Evolutionary conservation across 78 protist genomes (phyloP).

Genomic region (Cavenderia fasciculata): DNA sequence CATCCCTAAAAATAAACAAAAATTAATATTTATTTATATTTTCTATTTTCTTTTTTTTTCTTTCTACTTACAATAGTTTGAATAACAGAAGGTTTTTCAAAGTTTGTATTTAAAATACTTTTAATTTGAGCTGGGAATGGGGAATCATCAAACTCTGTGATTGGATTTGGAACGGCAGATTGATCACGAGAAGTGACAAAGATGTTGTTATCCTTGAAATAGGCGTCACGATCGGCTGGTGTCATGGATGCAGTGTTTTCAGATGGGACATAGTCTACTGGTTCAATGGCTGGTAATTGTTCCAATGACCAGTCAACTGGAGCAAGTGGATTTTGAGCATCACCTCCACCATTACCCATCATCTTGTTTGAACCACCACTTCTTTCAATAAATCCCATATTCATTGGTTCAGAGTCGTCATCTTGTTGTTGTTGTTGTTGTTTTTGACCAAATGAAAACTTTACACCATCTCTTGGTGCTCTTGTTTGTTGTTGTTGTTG

Average conservation of each 20-base stretch:
- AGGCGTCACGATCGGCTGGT: background rate
- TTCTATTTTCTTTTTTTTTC: too few relatives aligned
- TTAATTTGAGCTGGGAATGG: constrained; percentile 2
- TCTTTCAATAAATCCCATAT: background rate
- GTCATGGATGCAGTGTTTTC: background rate
- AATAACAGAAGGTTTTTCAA: constrained; percentile 50
- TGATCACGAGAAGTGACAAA: background rate
- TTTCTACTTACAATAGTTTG: constrained; percentile 6
- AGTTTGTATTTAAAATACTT: background rate
- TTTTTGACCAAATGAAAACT: too few relatives aligned
- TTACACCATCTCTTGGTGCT: too few relatives aligned
- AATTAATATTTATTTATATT: too few relatives aligned
- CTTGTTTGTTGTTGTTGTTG: too few relatives aligned
- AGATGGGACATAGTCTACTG: background rate
- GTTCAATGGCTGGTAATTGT: constrained; percentile 1
- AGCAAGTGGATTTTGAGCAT: background rate
- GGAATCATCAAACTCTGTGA: background rate
- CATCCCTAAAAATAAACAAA: background rate
- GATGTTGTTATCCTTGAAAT: background rate
- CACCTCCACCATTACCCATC: background rate
- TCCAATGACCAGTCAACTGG: background rate
- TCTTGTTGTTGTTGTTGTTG: background rate
- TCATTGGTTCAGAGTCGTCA: too few relatives aligned
- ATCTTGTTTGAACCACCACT: background rate
- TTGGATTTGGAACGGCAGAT: constrained; percentile 5